phyloP scores from a whole-genome alignment of 116 monocot species.

The Zostera marina region DNA sequence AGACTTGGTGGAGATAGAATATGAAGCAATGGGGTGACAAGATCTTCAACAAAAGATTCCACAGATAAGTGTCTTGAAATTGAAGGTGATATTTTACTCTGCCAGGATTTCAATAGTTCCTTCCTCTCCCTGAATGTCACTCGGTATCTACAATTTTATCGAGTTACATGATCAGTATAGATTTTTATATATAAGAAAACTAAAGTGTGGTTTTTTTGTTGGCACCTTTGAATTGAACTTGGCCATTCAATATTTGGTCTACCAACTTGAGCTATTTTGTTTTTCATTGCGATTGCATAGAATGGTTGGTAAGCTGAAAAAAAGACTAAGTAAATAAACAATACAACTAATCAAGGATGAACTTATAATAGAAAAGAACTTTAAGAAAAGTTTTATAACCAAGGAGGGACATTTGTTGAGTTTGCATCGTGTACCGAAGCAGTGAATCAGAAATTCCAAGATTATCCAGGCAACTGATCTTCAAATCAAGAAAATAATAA shows the following conservation, averaged over 20 bases:
- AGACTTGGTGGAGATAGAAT: slow-evolving; percentile 68
- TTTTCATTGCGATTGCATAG: slow-evolving; percentile 38
- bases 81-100: slow-evolving; percentile 41
- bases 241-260: slow-evolving; percentile 98
- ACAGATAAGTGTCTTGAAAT: slow-evolving; percentile 68
- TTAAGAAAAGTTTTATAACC: slow-evolving; percentile 28
- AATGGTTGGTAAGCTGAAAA: slow-evolving; percentile 71
- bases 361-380: neutral
- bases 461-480: slow-evolving; percentile 63
- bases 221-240: slow-evolving; percentile 62
- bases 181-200: neutral
- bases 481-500: slow-evolving; percentile 10
- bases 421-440: slow-evolving; percentile 42
- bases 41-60: slow-evolving; percentile 60
- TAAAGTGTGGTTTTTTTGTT: neutral
- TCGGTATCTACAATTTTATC: slow-evolving; percentile 35
- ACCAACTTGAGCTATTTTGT: slow-evolving; percentile 56
- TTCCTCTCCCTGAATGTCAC: slow-evolving; percentile 54
- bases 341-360: neutral
- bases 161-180: neutral
- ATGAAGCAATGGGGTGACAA: slow-evolving; percentile 70
- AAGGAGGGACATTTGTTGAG: slow-evolving; percentile 65
- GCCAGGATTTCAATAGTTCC: slow-evolving; percentile 59
- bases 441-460: slow-evolving; percentile 68
- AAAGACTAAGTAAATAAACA: neutral